Percentiles rank a stretch among this genome's conserved stretches.
Conservation (phyloP, 2,329 filamentous ascomycete species). For the Periglandula ipomoeae region DNA sequence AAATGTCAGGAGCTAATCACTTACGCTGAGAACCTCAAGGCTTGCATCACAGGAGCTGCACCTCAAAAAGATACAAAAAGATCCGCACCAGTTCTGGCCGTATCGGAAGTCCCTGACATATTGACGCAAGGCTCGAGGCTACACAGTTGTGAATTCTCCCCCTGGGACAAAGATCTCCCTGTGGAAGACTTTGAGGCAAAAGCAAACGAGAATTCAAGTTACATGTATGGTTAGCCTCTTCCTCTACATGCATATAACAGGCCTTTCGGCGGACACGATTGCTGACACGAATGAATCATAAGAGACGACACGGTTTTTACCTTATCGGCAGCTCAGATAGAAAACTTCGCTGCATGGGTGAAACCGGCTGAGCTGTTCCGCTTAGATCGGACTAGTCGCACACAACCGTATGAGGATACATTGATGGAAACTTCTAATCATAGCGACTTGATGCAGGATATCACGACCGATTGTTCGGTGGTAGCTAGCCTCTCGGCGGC, state of each 20-base stretch:
- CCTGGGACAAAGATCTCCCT: conserved; percentile 62
- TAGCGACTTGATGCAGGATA: conserved; percentile 86
- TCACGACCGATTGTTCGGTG: conserved; percentile 93
- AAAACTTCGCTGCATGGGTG: conserved; percentile 78
- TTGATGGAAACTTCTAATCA: conserved; percentile 49
- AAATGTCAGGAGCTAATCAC: conserved; percentile 64
- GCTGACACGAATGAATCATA: conserved; percentile 9
- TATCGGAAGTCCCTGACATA: conserved; percentile 30
- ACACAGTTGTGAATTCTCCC: conserved; percentile 75
- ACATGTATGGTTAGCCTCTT: background rate
- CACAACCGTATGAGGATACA: conserved; percentile 22
- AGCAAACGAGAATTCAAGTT: background rate
- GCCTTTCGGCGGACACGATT: background rate
- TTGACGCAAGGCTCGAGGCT: conserved; percentile 69
- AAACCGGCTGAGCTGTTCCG: conserved; percentile 58
- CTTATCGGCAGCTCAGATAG: conserved; percentile 64
- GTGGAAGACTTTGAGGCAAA: conserved; percentile 48
- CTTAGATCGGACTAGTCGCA: conserved; percentile 16
- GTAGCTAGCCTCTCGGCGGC: conserved; percentile 88
- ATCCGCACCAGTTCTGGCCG: background rate
- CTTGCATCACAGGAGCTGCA: conserved; percentile 8
- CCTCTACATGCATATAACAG: background rate
- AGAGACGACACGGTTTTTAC: conserved; percentile 63
- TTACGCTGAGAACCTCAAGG: conserved; percentile 69
- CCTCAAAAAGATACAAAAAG: background rate